Percentiles rank a stretch among this genome's conserved stretches.
Evolutionary conservation across 2,329 filamentous ascomycete genomes (phyloP).

Genomic region (Drechslerella stenobrocha): DNA sequence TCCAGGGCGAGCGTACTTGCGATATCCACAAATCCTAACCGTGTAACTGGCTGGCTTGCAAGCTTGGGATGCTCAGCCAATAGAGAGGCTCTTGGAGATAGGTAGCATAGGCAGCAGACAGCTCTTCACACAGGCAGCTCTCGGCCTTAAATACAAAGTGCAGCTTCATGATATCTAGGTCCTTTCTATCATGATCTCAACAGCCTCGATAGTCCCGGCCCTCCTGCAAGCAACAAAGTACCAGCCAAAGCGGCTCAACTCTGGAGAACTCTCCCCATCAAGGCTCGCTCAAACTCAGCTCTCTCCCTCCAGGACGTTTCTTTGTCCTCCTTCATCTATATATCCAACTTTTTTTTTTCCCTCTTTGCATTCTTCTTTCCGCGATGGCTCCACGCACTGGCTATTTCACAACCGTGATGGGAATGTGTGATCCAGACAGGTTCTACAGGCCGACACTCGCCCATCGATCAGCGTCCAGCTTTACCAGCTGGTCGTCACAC

Average conservation of each 20-base stretch:
- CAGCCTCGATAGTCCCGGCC: constrained; percentile 11
- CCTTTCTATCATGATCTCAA: constrained; percentile 9
- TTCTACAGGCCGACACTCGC: constrained; percentile 26
- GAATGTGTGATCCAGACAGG: constrained; percentile 45
- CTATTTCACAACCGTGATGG: constrained; percentile 41
- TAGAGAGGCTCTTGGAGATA: constrained; percentile 6
- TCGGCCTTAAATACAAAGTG: constrained; percentile 26
- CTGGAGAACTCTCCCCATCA: constrained; percentile 6
- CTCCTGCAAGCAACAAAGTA: constrained; percentile 16
- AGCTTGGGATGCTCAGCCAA: constrained; percentile 6
- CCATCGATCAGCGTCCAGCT: constrained; percentile 36
- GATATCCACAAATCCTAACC: not conserved
- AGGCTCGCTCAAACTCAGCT: not conserved
- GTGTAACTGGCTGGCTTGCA: constrained; percentile 20
- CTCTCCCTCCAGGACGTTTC: not conserved
- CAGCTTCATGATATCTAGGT: constrained; percentile 2
- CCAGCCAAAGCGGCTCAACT: constrained; percentile 7
- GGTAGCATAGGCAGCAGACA: constrained; percentile 4
- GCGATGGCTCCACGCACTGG: constrained; percentile 34
- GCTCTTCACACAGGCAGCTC: constrained; percentile 17
- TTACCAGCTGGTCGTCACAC: constrained; percentile 25
- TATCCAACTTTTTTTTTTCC: not conserved
- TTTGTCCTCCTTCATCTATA: constrained; percentile 13
- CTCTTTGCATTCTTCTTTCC: constrained; percentile 1
- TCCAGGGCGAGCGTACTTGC: constrained; percentile 22